Evolutionary conservation across 192 early-diverging fungal genomes (phyloP).

Genomic region (Entomortierella lignicola): DNA sequence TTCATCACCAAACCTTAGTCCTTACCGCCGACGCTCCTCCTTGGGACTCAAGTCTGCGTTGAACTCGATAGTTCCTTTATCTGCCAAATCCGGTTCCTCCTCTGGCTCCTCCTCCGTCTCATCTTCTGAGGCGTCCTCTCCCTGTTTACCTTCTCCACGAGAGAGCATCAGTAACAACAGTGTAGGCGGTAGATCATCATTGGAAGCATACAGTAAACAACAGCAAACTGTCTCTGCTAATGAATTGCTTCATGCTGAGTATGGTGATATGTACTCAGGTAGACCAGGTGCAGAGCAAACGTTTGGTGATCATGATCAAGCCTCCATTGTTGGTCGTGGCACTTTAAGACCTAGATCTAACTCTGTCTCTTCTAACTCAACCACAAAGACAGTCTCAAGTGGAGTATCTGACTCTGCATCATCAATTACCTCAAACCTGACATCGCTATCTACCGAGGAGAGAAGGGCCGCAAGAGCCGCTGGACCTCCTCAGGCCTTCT

Average conservation of each 20-base stretch:
- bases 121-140: background rate
- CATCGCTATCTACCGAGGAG: conserved; percentile 14
- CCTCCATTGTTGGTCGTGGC: background rate
- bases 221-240: conserved; percentile 12
- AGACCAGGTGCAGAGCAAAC: background rate
- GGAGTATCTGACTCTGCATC: conserved; percentile 13
- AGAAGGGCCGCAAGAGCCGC: background rate
- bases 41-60: conserved; percentile 30
- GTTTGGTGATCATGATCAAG: background rate
- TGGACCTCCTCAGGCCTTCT: conserved; percentile 10
- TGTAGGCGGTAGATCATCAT: background rate
- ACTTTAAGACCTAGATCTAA: conserved; percentile 6
- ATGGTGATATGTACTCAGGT: conserved; percentile 21
- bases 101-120: conserved; percentile 15
- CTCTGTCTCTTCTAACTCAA: conserved; percentile 23
- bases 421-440: conserved; percentile 9
- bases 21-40: conserved; percentile 24
- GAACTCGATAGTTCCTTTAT: conserved; percentile 17
- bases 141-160: background rate
- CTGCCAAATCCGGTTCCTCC: conserved; percentile 1
- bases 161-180: background rate
- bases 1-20: conserved; percentile 29
- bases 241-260: conserved; percentile 30
- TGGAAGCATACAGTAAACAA: background rate
- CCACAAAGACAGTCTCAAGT: conserved; percentile 17